phyloP scores from a whole-genome alignment of 2,329 filamentous ascomycete species.

The Pseudogymnoascus verrucosus region DNA sequence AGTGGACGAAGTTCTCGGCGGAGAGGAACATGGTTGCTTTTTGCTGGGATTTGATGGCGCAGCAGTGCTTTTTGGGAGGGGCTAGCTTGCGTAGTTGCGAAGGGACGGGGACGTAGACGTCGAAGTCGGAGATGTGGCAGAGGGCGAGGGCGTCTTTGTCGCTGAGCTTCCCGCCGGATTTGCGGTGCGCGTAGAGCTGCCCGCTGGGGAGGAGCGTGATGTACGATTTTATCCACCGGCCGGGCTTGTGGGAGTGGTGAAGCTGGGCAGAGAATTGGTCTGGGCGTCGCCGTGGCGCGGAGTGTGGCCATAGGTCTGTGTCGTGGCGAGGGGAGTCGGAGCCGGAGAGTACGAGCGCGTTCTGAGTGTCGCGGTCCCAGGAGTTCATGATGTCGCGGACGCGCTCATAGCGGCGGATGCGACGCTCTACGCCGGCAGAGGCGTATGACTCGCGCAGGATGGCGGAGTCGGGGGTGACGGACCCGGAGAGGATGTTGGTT shows the following conservation, averaged over 20 bases:
- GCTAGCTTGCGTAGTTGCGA: slow-evolving; percentile 64
- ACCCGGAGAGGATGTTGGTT: slow-evolving; percentile 52
- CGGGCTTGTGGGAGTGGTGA: slow-evolving; percentile 71
- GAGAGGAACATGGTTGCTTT: slow-evolving; percentile 77
- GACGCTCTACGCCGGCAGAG: slow-evolving; percentile 70
- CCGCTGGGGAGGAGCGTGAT: slow-evolving; percentile 67
- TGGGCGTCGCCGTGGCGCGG: slow-evolving; percentile 58
- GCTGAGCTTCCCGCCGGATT: slow-evolving; percentile 45
- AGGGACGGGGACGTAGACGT: slow-evolving; percentile 73
- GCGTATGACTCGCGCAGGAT: slow-evolving; percentile 72
- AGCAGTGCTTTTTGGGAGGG: slow-evolving; percentile 78
- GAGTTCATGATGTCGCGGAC: slow-evolving; percentile 86
- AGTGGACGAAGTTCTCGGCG: slow-evolving; percentile 82
- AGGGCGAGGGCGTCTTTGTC: slow-evolving; percentile 63
- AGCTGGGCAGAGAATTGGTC: slow-evolving; percentile 61
- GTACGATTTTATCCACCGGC: slow-evolving; percentile 83
- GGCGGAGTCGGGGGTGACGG: slow-evolving; percentile 55
- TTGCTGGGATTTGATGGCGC: slow-evolving; percentile 86
- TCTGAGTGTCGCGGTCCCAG: slow-evolving; percentile 77
- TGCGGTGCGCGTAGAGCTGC: slow-evolving; percentile 66
- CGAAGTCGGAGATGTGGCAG: slow-evolving; percentile 85
- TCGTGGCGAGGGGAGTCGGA: slow-evolving; percentile 47
- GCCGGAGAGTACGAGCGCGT: slow-evolving; percentile 61
- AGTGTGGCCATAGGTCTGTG: slow-evolving; percentile 55
- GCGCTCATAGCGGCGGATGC: slow-evolving; percentile 76